These are phyloP conservation scores for Mycena albidolilacea DNA, from an alignment of 768 basidiomycete species.

Conservation along the genomic window DNA sequence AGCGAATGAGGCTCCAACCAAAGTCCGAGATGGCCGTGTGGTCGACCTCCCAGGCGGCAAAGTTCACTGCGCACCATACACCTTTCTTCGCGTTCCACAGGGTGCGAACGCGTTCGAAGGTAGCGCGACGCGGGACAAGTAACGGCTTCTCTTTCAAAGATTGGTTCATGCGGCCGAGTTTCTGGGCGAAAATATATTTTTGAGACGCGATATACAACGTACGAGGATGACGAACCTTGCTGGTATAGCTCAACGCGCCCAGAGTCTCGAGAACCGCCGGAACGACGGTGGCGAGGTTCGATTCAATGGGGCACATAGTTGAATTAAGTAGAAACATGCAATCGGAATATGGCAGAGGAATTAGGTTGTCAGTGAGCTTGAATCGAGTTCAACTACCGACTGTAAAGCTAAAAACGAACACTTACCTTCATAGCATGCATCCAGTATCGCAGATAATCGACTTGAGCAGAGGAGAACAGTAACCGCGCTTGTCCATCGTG, in stretches of 20 bases:
- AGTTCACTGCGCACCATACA: slow-evolving; percentile 70
- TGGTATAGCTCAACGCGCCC: slow-evolving; percentile 57
- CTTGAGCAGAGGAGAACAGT: slow-evolving; percentile 72
- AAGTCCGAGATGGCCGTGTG: slow-evolving; percentile 71
- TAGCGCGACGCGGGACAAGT: slow-evolving; percentile 61
- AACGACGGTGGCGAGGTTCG: slow-evolving; percentile 58
- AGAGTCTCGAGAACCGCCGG: slow-evolving; percentile 60
- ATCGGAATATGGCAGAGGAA: slow-evolving; percentile 69
- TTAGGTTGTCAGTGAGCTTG: slow-evolving; percentile 57
- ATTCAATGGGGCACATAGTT: slow-evolving; percentile 19
- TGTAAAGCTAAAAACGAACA: too few species aligned
- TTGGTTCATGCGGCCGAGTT: slow-evolving; percentile 57
- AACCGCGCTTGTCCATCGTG: slow-evolving; percentile 69
- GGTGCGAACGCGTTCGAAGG: slow-evolving; percentile 67
- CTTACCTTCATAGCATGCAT: slow-evolving; percentile 51
- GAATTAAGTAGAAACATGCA: slow-evolving; percentile 60
- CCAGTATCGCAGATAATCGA: slow-evolving; percentile 75
- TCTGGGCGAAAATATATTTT: slow-evolving; percentile 59
- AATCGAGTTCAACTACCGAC: too few species aligned
- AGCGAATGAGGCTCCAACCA: slow-evolving; percentile 65
- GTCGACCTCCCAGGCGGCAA: slow-evolving; percentile 73
- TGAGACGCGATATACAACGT: background rate
- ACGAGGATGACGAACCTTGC: slow-evolving; percentile 53
- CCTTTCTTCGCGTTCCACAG: slow-evolving; percentile 64
- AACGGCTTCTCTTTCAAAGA: slow-evolving; percentile 62